Conservation (phyloP, 768 basidiomycete species). For the Daedaleopsis nitida region DNA sequence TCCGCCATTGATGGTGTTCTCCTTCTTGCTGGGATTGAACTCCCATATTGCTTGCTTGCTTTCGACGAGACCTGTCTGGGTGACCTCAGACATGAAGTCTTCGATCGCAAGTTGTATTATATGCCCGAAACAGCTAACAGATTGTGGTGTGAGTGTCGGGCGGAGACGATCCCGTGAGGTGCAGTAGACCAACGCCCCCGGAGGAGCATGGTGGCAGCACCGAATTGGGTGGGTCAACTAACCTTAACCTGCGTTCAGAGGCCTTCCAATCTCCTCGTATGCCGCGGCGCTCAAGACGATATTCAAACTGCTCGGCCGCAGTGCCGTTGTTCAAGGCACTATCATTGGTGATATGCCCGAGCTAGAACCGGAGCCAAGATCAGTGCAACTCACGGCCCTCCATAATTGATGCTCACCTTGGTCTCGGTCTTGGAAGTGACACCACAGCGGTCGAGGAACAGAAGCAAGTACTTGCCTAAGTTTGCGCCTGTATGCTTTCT, state of each 20-base stretch:
- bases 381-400: no score
- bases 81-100: slow-evolving; percentile 35
- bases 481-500: slow-evolving; percentile 32
- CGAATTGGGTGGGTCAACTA: slow-evolving; percentile 8
- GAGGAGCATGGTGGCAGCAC: slow-evolving; percentile 4
- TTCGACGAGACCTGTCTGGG: slow-evolving; percentile 30
- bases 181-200: no score
- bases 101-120: slow-evolving; percentile 31
- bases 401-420: slow-evolving; percentile 27
- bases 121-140: slow-evolving; percentile 32
- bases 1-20: slow-evolving; percentile 31
- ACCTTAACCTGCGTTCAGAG: not conserved
- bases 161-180: no score
- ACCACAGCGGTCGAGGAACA: slow-evolving; percentile 28
- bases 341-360: slow-evolving; percentile 15
- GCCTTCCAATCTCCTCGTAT: not conserved
- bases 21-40: slow-evolving; percentile 29
- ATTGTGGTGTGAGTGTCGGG: not conserved
- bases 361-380: not conserved
- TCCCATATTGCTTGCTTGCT: slow-evolving; percentile 36
- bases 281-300: not conserved
- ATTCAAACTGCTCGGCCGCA: slow-evolving; percentile 20
- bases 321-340: slow-evolving; percentile 27
- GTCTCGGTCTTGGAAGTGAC: slow-evolving; percentile 19
- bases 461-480: slow-evolving; percentile 29